phyloP scores from a whole-genome alignment of 2,329 filamentous ascomycete genomes.

The Colletotrichum incanum region DNA sequence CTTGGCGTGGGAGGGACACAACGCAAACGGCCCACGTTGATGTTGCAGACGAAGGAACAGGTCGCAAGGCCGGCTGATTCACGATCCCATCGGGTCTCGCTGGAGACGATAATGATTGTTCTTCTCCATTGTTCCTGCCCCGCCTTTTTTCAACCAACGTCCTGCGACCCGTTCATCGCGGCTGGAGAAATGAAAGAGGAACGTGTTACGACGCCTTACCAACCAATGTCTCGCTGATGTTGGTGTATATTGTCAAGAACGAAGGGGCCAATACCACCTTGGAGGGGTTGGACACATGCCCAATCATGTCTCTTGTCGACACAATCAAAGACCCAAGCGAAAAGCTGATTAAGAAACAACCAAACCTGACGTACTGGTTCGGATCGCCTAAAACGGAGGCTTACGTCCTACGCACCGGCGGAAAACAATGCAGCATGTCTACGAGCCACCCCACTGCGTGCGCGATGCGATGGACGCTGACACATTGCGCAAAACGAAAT shows the following conservation, averaged over 20 bases:
- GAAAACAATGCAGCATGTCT: not conserved
- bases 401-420: not conserved
- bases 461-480: not conserved
- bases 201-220: not conserved
- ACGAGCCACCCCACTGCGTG: not conserved
- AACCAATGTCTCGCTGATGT: not conserved
- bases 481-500: not conserved
- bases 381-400: not conserved
- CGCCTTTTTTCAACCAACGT: not conserved
- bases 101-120: not conserved
- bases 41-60: constrained; percentile 11
- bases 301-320: not conserved
- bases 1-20: constrained; percentile 29
- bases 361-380: not conserved
- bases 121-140: not conserved
- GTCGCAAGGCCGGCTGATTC: not conserved
- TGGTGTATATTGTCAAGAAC: not conserved
- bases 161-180: not conserved
- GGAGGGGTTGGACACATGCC: not conserved
- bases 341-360: not conserved
- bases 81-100: not conserved
- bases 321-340: not conserved
- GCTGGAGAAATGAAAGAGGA: not conserved
- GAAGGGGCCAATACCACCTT: not conserved
- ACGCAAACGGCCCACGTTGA: not conserved